Evolutionary conservation across 2,329 filamentous ascomycete species (phyloP).

Genomic region (Pseudogymnoascus sp.): DNA sequence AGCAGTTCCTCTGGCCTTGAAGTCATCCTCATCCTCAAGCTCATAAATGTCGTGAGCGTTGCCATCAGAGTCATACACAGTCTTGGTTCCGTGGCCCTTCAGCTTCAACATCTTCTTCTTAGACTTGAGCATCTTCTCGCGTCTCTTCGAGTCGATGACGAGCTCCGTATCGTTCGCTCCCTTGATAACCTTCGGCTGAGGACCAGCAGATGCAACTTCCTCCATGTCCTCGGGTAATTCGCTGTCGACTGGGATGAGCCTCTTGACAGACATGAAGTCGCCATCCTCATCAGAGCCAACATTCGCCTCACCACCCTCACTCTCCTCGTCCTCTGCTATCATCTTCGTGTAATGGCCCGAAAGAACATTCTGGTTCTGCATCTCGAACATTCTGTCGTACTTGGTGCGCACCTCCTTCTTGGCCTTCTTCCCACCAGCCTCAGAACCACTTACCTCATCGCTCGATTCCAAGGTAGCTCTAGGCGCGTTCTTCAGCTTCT

Average conservation of each 20-base stretch:
- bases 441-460: constrained; percentile 47
- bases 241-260: constrained; percentile 67
- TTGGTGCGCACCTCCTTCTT: constrained; percentile 78
- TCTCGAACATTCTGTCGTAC: constrained; percentile 96
- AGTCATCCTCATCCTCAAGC: constrained; percentile 75
- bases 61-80: constrained; percentile 90
- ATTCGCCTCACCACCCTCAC: constrained; percentile 34
- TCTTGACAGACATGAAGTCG: constrained; percentile 83
- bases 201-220: constrained; percentile 33
- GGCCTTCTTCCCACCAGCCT: constrained; percentile 40
- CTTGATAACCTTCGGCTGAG: constrained; percentile 50
- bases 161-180: constrained; percentile 62
- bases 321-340: constrained; percentile 50
- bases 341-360: constrained; percentile 91
- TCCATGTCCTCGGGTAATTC: constrained; percentile 33
- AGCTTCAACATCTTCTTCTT: constrained; percentile 92
- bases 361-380: constrained; percentile 89
- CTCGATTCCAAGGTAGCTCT: constrained; percentile 54
- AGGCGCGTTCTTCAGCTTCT: constrained; percentile 78
- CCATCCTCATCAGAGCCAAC: constrained; percentile 56
- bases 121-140: constrained; percentile 87
- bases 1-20: constrained; percentile 64
- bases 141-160: constrained; percentile 85
- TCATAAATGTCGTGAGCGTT: constrained; percentile 79
- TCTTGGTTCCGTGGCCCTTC: constrained; percentile 75